Evolutionary conservation across 1,284 basidiomycete species (phyloP).

Genomic region (Cystobasidium slooffiae): DNA sequence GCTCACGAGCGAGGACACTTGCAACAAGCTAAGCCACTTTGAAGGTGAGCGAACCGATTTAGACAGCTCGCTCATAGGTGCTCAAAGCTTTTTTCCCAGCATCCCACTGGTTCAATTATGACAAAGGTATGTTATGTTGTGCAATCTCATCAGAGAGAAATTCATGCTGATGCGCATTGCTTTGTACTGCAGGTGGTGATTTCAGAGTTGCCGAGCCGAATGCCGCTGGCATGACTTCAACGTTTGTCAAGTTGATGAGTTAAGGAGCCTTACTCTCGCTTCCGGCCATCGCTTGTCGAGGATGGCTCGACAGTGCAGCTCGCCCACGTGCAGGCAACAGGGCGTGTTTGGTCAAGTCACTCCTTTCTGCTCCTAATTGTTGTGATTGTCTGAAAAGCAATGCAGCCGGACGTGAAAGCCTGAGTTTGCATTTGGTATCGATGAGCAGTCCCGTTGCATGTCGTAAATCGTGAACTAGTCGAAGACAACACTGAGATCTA

Average conservation of each 20-base stretch:
- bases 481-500: background rate
- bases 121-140: background rate
- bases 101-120: constrained; percentile 21
- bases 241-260: constrained; percentile 9
- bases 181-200: constrained; percentile 1
- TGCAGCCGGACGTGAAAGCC: too few species aligned
- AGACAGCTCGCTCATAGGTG: too few species aligned
- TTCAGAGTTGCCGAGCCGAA: constrained; percentile 13
- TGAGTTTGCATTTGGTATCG: background rate
- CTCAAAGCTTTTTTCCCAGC: background rate
- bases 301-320: too few species aligned
- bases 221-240: constrained; percentile 13
- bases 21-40: constrained; percentile 27
- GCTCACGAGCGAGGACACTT: constrained; percentile 12
- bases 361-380: too few species aligned
- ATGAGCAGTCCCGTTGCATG: background rate
- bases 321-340: too few species aligned
- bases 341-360: too few species aligned
- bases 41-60: background rate
- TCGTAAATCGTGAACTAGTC: background rate
- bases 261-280: background rate
- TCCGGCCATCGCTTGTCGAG: too few species aligned
- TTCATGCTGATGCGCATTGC: background rate
- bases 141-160: too few species aligned
- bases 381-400: too few species aligned